phyloP scores from a whole-genome alignment of 139 green algal genomes.

The Desmodesmus armatus region DNA sequence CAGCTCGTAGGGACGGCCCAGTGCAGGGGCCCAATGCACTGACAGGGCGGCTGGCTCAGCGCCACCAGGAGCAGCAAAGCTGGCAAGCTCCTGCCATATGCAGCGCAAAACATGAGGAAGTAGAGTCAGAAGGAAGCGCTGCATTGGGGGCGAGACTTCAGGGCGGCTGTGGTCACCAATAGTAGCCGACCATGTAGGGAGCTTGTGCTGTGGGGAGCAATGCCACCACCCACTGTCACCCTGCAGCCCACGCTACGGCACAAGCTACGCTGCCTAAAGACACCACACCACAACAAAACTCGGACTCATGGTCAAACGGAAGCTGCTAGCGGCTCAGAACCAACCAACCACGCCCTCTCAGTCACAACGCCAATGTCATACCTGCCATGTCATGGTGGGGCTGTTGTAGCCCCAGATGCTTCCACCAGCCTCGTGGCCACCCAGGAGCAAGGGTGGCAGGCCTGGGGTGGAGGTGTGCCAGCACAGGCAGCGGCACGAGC shows the following conservation, averaged over 20 bases:
- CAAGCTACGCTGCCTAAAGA: neutral
- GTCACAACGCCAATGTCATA: neutral
- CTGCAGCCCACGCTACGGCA: neutral
- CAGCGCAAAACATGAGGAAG: neutral
- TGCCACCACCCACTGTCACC: neutral
- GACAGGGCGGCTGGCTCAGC: neutral
- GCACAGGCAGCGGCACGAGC: constrained; percentile 20
- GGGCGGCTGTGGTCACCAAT: too few relatives aligned
- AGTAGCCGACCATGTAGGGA: too few relatives aligned
- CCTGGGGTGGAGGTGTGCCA: constrained; percentile 54
- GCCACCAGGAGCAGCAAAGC: neutral
- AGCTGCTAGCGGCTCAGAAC: too few relatives aligned
- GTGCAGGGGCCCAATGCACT: constrained; percentile 58
- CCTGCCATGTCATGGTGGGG: constrained; percentile 58
- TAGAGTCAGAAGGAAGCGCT: neutral
- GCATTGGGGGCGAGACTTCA: neutral
- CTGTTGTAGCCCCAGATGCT: constrained; percentile 57
- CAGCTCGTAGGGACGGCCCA: constrained; percentile 53
- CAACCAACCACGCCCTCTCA: too few relatives aligned
- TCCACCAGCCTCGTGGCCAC: constrained; percentile 20
- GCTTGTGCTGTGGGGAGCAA: neutral
- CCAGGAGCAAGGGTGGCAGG: constrained; percentile 56
- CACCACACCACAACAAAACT: neutral
- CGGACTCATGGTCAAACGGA: neutral
- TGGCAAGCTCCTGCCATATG: constrained; percentile 25